phyloP scores from a whole-genome alignment of 2,329 filamentous ascomycete species.

The Ilyonectria mors-panacis region DNA sequence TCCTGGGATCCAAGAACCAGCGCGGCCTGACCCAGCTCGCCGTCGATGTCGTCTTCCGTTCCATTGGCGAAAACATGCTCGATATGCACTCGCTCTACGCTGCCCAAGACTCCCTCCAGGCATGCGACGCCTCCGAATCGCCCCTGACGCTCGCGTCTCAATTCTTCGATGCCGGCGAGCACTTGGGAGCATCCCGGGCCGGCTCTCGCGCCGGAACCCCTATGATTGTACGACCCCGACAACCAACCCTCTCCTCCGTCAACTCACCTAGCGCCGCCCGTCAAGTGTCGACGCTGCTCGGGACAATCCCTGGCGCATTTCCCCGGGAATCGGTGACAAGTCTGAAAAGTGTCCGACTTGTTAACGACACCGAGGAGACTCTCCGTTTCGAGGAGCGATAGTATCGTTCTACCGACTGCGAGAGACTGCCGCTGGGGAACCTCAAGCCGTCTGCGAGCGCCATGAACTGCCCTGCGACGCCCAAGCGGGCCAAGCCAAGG shows the following conservation, averaged over 20 bases:
- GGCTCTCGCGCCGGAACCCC: constrained; percentile 79
- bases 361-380: constrained; percentile 50
- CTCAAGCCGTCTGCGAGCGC: constrained; percentile 49
- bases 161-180: constrained; percentile 84
- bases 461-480: constrained; percentile 42
- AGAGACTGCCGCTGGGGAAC: constrained; percentile 33
- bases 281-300: constrained; percentile 36
- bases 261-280: constrained; percentile 45
- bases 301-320: constrained; percentile 50
- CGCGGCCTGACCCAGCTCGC: constrained; percentile 93
- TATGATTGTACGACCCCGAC: constrained; percentile 71
- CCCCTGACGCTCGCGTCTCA: constrained; percentile 79
- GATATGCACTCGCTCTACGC: constrained; percentile 70
- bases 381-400: constrained; percentile 49
- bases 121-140: constrained; percentile 86
- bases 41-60: constrained; percentile 90
- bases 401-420: constrained; percentile 44
- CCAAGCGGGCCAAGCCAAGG: constrained; percentile 51
- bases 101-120: constrained; percentile 80
- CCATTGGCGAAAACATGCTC: constrained; percentile 80
- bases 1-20: constrained; percentile 88
- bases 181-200: constrained; percentile 67
- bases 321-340: constrained; percentile 49
- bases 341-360: constrained; percentile 63
- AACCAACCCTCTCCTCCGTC: constrained; percentile 54